Evolutionary conservation across 2,329 filamentous ascomycete genomes (phyloP).

Genomic region (Xylaria sp.): DNA sequence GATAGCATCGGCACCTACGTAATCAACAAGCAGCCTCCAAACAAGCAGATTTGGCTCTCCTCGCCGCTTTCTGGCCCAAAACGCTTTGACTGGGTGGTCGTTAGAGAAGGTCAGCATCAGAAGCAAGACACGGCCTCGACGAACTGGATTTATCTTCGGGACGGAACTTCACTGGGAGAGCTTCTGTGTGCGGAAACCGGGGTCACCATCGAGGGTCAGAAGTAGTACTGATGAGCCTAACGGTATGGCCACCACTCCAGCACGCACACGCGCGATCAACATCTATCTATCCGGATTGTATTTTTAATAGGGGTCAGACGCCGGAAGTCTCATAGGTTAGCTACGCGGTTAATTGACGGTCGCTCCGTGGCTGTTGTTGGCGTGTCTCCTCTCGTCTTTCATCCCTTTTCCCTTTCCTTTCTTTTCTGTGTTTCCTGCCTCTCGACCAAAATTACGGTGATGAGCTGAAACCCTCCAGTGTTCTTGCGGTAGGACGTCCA

Average conservation of each 20-base stretch:
- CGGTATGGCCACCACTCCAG: not conserved
- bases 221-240: not conserved
- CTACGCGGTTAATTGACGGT: not conserved
- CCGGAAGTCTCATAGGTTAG: not conserved
- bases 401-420: not conserved
- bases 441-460: not conserved
- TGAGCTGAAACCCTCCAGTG: not conserved
- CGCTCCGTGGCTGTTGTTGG: not conserved
- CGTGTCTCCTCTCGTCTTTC: not conserved
- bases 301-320: no score
- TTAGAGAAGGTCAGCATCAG: constrained; percentile 65
- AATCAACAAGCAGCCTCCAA: constrained; percentile 96
- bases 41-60: constrained; percentile 95
- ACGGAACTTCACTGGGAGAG: constrained; percentile 69
- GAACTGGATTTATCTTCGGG: constrained; percentile 82
- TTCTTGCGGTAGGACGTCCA: not conserved
- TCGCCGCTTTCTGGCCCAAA: constrained; percentile 89
- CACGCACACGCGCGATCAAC: not conserved
- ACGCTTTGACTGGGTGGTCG: constrained; percentile 82
- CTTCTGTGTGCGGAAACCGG: constrained; percentile 72
- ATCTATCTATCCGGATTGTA: not conserved
- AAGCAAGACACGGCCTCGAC: constrained; percentile 72
- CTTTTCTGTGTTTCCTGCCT: not conserved
- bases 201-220: constrained; percentile 41
- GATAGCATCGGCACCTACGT: constrained; percentile 75